Evolutionary conservation across 352 stramenopile species (phyloP).

Genomic region (Peronospora tabacina): DNA sequence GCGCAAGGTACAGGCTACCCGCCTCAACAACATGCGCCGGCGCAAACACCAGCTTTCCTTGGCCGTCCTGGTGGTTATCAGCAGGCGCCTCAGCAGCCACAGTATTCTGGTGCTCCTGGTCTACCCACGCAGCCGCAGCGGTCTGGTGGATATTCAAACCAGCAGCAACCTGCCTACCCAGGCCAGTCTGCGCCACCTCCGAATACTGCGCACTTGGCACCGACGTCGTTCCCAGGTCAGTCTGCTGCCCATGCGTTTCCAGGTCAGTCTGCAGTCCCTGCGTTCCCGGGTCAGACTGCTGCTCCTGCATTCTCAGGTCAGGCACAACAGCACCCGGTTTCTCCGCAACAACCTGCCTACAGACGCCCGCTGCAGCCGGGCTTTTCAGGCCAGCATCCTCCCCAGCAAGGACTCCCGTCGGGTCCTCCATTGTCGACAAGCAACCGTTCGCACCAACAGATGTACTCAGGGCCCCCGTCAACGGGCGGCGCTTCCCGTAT

Average conservation of each 20-base stretch:
- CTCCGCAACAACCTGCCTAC: constrained; percentile 30
- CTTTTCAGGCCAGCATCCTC: constrained; percentile 26
- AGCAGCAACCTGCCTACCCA: constrained; percentile 35
- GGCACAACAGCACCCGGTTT: constrained; percentile 14
- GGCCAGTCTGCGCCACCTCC: constrained; percentile 31
- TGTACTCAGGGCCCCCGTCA: constrained; percentile 37
- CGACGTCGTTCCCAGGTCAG: constrained; percentile 23
- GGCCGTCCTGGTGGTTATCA: constrained; percentile 33
- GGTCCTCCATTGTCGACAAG: constrained; percentile 46
- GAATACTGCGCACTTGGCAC: constrained; percentile 15
- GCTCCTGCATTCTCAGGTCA: constrained; percentile 27
- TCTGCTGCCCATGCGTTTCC: constrained; percentile 11
- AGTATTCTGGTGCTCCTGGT: constrained; percentile 27
- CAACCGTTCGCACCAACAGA: constrained; percentile 20
- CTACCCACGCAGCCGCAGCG: constrained; percentile 27
- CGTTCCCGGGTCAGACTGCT: constrained; percentile 30
- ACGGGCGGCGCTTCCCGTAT: constrained; percentile 25
- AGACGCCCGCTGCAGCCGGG: constrained; percentile 32
- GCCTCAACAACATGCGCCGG: constrained; percentile 30
- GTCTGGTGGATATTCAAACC: constrained; percentile 23
- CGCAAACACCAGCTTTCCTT: constrained; percentile 34
- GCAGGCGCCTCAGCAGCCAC: constrained; percentile 24
- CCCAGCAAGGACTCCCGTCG: constrained; percentile 34
- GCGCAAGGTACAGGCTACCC: constrained; percentile 34
- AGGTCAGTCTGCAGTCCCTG: constrained; percentile 1